Conservation (phyloP, 2,329 filamentous ascomycete species). For the Capronia americana region DNA sequence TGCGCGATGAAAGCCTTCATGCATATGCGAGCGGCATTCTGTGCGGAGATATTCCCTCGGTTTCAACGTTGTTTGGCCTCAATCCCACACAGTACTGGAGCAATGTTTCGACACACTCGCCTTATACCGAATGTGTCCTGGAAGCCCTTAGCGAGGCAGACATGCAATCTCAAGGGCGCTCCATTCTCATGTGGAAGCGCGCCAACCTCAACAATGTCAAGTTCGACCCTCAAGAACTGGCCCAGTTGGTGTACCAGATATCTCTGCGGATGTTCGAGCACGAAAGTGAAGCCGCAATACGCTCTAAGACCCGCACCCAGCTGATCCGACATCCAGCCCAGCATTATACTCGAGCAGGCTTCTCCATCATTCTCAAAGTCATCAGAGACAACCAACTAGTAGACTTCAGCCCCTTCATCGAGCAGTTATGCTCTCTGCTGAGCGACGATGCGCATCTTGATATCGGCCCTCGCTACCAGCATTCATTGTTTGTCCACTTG, state of each 20-base stretch:
- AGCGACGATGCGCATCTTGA: not conserved
- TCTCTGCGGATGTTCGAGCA: conserved; percentile 56
- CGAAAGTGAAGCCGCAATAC: conserved; percentile 44
- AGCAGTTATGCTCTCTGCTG: not conserved
- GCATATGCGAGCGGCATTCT: conserved; percentile 53
- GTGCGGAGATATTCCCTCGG: conserved; percentile 54
- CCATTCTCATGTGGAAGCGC: conserved; percentile 9
- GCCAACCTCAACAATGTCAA: conserved; percentile 2
- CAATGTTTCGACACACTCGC: conserved; percentile 43
- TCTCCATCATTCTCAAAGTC: not conserved
- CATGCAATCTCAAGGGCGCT: not conserved
- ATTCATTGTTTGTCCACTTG: not conserved
- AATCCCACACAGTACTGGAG: conserved; percentile 59
- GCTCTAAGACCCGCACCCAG: conserved; percentile 1
- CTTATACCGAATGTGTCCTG: conserved; percentile 4
- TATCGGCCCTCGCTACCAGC: not conserved
- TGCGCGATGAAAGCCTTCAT: conserved; percentile 42
- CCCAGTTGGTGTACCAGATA: conserved; percentile 47
- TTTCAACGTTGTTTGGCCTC: conserved; percentile 61
- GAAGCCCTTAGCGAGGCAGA: not conserved
- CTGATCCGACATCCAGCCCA: not conserved
- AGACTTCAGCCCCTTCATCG: not conserved
- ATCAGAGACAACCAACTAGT: not conserved
- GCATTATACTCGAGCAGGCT: not conserved
- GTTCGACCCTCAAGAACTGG: not conserved